Evolutionary conservation across 1,284 basidiomycete genomes (phyloP), one percentile per base, ranked within the genome.

Genomic region (Fomitiporia mediterranea): DNA sequence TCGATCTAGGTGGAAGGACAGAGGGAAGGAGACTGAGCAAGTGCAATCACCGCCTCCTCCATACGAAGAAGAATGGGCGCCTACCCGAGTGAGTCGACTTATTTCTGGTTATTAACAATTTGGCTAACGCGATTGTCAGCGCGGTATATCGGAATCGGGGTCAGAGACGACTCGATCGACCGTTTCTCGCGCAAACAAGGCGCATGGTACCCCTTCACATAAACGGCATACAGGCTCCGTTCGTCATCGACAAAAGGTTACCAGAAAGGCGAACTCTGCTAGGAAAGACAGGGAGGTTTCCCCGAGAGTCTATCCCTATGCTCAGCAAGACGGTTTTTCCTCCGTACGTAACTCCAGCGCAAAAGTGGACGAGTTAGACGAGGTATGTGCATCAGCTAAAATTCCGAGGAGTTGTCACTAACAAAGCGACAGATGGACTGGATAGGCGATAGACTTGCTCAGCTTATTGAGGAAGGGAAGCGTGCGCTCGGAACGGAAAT

Each of bases 381-480:
- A 79, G 71, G 79, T 81, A 56, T 69, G 59, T 38, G 54, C 9
- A 44, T 56, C 50, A 30, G 28, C n/a, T 52, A 21, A 9, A n/a
- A 39, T 32, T 23, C 5, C 23, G 25, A 27, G 23, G 11, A n/a
- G 15, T 34, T 15, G n/a, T n/a, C n/a, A 30, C 23, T 49, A 17
- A 51, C 17, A n/a, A 46, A 19, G 34, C 15, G 53, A 1, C 61
- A 88, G 74, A 88, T 90, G 82, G 83, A 86, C 60, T 86, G 84
- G 84, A 84, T 90, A 58, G 82, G 84, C 7, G 82, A 78, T 60
- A 78, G 79, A 62, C 75, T 90, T 30, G 68, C 78, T n/a, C 70
- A 69, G 58, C 77, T 90, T 42, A 89, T 90, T 60, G 79, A 82
- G 63, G 82, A 89, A 62, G 88, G 88, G 13, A 82, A 86, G 65